These are phyloP conservation scores for Globisporangium nagaii DNA, from an alignment of 352 stramenopile species.

Conservation along the genomic window DNA sequence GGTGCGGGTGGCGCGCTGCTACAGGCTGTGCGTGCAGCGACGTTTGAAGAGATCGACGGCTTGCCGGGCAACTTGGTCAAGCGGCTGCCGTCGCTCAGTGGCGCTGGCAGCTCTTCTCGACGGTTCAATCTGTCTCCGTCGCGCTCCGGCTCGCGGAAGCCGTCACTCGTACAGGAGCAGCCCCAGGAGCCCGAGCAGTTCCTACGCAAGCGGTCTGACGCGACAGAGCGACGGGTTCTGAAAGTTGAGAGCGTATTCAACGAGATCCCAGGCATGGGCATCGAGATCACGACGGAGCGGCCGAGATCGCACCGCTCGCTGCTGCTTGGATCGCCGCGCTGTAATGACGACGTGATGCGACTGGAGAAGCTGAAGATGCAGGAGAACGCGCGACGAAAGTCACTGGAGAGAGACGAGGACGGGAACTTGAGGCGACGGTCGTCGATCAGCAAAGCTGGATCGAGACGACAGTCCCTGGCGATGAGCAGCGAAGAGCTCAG, in stretches of 20 bases:
- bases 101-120: background rate
- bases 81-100: background rate
- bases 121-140: background rate
- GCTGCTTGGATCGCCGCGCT: background rate
- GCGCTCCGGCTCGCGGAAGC: background rate
- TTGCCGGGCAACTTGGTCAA: background rate
- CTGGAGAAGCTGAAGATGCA: conserved; percentile 15
- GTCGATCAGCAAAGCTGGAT: background rate
- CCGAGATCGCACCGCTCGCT: conserved; percentile 11
- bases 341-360: background rate
- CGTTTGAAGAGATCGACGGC: conserved; percentile 6
- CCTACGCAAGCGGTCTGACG: conserved; percentile 27
- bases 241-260: conserved; percentile 30
- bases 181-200: conserved; percentile 49
- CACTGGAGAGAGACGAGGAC: conserved; percentile 12
- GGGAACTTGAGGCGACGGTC: conserved; percentile 10
- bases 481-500: background rate
- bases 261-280: conserved; percentile 33
- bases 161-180: conserved; percentile 5
- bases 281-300: conserved; percentile 56
- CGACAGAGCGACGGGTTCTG: conserved; percentile 31
- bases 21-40: background rate
- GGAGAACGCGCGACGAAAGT: conserved; percentile 14
- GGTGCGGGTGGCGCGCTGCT: too few species aligned
- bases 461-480: background rate